Evolutionary conservation across 2,329 filamentous ascomycete species (phyloP), one percentile per base, ranked within the genome.

Genomic region (Alternaria gansuensis): DNA sequence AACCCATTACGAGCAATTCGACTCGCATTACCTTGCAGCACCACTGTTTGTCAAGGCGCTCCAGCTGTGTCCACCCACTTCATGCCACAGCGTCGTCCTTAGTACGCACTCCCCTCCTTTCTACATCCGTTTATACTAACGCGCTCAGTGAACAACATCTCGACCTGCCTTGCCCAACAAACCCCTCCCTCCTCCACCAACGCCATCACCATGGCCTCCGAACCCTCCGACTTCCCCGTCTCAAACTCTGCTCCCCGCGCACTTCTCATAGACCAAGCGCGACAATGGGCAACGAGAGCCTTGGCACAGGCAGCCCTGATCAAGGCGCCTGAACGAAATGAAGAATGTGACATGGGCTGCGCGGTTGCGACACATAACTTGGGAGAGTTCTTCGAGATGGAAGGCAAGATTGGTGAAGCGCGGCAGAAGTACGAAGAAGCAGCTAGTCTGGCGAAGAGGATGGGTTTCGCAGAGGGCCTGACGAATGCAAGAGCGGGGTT

Each of bases 21-120:
- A 88, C 43, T 87, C 91, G 67, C 89, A 92, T 71, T 91, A 94
- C 66, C 87, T 97, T 2, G 90, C 93, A 5, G 85, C 93, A 23
- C 93, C 93, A 3, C 83, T 97, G 29, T 96, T 93, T 75, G 87
- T 97, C 69, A 92, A 96, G 72, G 92, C 93, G 5, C 82, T 97
- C 33, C 84, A 88, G 17, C 79, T 95, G 44, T 89, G 87, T 74
- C 83, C 87, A 3, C 79, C 79, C 1, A 82, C 81, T 24, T 85
- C 82, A 29, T 97, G 93, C 75, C 93, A 96, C 75, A 88, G 90
- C 50, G 90, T 92, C 28, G 84, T 93, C 13, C 82, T 97, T 73
- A 96, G 84, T 90, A 82, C 73, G 84, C 82, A 62, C 4, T 21
- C 29, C 8, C 10, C 39, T 34, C 24, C 29, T n/a, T 10, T 17